Evolutionary conservation across 306 rosid genomes (phyloP), one percentile per base, ranked within the genome.

Genomic region (Quercus variabilis): DNA sequence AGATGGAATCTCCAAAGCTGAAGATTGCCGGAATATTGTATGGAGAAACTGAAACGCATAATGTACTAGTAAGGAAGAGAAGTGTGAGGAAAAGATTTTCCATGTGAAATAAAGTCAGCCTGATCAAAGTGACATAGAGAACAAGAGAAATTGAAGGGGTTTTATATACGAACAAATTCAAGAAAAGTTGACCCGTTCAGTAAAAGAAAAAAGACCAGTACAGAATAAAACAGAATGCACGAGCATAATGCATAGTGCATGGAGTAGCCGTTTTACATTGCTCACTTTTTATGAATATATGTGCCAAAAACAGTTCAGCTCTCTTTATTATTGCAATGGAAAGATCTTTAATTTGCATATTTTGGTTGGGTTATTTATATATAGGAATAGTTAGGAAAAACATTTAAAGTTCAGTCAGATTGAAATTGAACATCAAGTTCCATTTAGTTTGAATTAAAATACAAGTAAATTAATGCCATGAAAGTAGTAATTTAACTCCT

Each of bases 1-100:
- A 67, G 23, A 75, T 38, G 28, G 86, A 78, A 74, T 88, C 89
- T 0, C 91, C 80, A 11, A 88, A 85, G 31, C 51, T 55, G 69
- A 82, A 85, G 31, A 88, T 78, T 21, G 71, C 64, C 25, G 74
- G 78, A 55, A n/a, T 20, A 12, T 6, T 30, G 19, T 41, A 28
- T 9, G 78, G 19, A 76, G 63, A 49, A n/a, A 65, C 81, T 49
- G 49, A 17, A 3, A 20, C 55, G 20, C 23, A 49, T 49, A 21
- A 68, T 13, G 71, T 57, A 41, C 11, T 41, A 55, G 33, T 25
- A 55, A 25, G 52, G 11, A 46, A 6, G 31, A 74, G 55, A 57
- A 75, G 51, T 26, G 43, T 8, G n/a, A 71, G 41, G 35, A 38
- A 20, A 54, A 78, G 74, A 28, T 55, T 73, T 49, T 58, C 41